phyloP scores from a whole-genome alignment of 306 rosid species.

The Dryas alaskensis region DNA sequence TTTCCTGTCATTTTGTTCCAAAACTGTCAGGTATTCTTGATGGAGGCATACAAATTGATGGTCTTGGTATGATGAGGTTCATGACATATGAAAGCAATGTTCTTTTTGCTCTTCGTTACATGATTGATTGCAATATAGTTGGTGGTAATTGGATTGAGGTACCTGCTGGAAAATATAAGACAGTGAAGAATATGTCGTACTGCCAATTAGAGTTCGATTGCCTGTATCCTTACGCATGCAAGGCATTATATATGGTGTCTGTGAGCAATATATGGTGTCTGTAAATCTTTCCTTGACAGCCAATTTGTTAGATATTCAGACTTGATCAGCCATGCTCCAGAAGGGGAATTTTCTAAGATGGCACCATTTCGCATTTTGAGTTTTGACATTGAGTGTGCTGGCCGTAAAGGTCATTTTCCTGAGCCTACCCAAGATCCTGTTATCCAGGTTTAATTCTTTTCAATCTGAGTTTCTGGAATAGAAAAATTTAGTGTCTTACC shows the following conservation, averaged over 20 bases:
- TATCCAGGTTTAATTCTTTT: conserved; percentile 67
- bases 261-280: neutral
- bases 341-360: conserved; percentile 94
- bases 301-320: conserved; percentile 63
- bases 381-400: conserved; percentile 99
- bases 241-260: neutral
- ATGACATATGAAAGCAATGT: conserved; percentile 98
- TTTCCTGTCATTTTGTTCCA: conserved; percentile 25
- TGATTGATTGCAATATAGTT: conserved; percentile 88
- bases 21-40: conserved; percentile 84
- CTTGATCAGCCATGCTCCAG: conserved; percentile 86
- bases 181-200: conserved; percentile 51
- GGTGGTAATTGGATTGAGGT: conserved; percentile 99
- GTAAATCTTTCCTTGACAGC: conserved; percentile 44
- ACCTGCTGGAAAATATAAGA: conserved; percentile 72
- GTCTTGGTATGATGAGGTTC: conserved; percentile 83
- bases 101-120: conserved; percentile 94
- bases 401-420: conserved; percentile 98
- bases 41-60: conserved; percentile 85
- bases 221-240: conserved; percentile 66
- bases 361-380: conserved; percentile 98
- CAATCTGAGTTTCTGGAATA: conserved; percentile 6
- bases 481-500: neutral
- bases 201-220: conserved; percentile 90
- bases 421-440: conserved; percentile 96